These are phyloP conservation scores for Neoboletus magnificus DNA, from an alignment of 768 basidiomycete species.

Conservation along the genomic window DNA sequence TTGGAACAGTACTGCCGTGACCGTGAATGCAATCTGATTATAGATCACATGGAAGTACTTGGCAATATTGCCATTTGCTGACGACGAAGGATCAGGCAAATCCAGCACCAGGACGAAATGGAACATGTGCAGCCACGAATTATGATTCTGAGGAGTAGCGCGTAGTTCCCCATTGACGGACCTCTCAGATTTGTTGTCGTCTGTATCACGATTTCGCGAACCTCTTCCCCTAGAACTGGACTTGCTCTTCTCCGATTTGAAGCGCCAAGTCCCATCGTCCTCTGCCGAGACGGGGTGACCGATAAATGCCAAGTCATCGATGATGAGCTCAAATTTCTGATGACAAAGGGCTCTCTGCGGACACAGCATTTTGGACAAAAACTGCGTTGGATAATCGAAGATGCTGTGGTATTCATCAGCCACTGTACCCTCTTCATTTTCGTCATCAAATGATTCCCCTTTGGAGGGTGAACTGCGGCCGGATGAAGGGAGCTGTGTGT, in stretches of 20 bases:
- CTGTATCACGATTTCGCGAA: slow-evolving; percentile 41
- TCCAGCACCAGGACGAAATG: slow-evolving; percentile 87
- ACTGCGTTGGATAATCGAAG: slow-evolving; percentile 79
- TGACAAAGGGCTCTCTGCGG: slow-evolving; percentile 82
- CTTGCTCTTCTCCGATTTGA: slow-evolving; percentile 60
- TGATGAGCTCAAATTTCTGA: slow-evolving; percentile 88
- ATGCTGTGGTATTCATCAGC: slow-evolving; percentile 59
- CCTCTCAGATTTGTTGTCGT: slow-evolving; percentile 33
- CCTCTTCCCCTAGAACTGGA: slow-evolving; percentile 53
- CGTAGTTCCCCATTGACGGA: slow-evolving; percentile 37
- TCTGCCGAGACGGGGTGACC: slow-evolving; percentile 92
- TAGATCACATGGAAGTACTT: slow-evolving; percentile 87
- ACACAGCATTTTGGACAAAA: slow-evolving; percentile 77
- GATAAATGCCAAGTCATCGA: slow-evolving; percentile 89
- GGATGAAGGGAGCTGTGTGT: slow-evolving; percentile 43
- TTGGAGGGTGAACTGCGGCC: slow-evolving; percentile 51
- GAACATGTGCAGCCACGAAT: slow-evolving; percentile 68
- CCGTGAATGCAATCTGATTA: slow-evolving; percentile 82
- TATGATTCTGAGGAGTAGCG: slow-evolving; percentile 22
- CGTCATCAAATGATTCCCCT: slow-evolving; percentile 39
- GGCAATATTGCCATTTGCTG: slow-evolving; percentile 69
- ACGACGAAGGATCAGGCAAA: slow-evolving; percentile 85
- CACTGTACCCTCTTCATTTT: slow-evolving; percentile 31
- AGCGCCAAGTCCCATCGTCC: slow-evolving; percentile 69
- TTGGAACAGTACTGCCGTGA: slow-evolving; percentile 89